Evolutionary conservation across 202 grass and related monocot species (phyloP).

Genomic region (Musa balbisiana): DNA sequence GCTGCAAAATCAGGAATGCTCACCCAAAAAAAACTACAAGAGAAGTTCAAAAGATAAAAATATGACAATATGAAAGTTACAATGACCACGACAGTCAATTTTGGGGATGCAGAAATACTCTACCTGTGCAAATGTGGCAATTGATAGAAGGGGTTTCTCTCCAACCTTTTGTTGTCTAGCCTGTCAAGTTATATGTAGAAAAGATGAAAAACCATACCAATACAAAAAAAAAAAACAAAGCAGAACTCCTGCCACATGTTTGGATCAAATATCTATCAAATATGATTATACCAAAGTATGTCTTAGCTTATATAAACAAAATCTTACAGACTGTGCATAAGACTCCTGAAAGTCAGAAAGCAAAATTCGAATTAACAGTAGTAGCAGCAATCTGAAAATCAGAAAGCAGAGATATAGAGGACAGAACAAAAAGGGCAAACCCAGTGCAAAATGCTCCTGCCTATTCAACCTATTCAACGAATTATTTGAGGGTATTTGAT

Average conservation of each 20-base stretch:
- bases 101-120: neutral
- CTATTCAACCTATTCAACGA: too few relatives aligned
- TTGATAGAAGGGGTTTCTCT: slow-evolving; percentile 82
- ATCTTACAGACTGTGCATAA: too few relatives aligned
- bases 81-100: neutral
- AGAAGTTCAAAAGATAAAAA: too few relatives aligned
- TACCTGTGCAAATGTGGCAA: slow-evolving; percentile 95
- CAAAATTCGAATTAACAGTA: too few relatives aligned
- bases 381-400: too few relatives aligned
- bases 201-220: slow-evolving; percentile 15
- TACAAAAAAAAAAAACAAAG: neutral
- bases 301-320: neutral
- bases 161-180: slow-evolving; percentile 92
- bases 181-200: slow-evolving; percentile 43
- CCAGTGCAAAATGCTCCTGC: too few relatives aligned
- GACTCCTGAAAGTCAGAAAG: too few relatives aligned
- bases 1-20: neutral
- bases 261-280: neutral
- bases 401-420: too few relatives aligned
- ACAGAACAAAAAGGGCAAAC: too few relatives aligned
- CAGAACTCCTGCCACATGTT: neutral
- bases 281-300: neutral
- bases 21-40: neutral
- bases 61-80: too few relatives aligned
- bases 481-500: too few relatives aligned